Evolutionary conservation across 2,329 filamentous ascomycete species (phyloP).

Genomic region (Tetracladium maxilliforme): DNA sequence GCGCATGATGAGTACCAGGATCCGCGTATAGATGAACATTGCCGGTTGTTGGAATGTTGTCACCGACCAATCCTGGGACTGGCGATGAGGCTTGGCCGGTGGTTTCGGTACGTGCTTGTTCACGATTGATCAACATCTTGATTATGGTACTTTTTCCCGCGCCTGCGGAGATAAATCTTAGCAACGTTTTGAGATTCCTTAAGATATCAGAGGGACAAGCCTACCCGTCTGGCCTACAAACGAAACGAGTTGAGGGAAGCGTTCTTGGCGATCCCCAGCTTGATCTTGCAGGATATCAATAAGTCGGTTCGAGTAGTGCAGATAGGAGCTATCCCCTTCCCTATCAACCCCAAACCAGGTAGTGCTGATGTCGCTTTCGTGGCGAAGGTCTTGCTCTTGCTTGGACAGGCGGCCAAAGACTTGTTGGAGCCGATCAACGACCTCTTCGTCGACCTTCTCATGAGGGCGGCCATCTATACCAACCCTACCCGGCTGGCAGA

Average conservation of each 20-base stretch:
- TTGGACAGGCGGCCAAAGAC: constrained; percentile 12
- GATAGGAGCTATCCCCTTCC: no score
- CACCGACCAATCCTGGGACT: constrained; percentile 25
- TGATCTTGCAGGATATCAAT: constrained; percentile 22
- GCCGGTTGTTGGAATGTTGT: constrained; percentile 27
- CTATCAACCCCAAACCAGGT: constrained; percentile 19
- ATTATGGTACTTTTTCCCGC: constrained; percentile 35
- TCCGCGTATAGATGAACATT: constrained; percentile 37
- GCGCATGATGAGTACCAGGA: constrained; percentile 21
- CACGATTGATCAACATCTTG: constrained; percentile 29
- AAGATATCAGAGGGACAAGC: not conserved
- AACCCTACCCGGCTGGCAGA: constrained; percentile 5
- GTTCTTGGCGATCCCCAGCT: constrained; percentile 10
- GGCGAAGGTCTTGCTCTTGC: constrained; percentile 16
- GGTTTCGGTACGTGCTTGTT: constrained; percentile 9
- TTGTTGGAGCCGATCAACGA: constrained; percentile 12
- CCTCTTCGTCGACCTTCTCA: constrained; percentile 15
- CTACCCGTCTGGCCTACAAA: constrained; percentile 23
- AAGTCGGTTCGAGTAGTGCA: constrained; percentile 10
- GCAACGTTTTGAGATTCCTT: no score
- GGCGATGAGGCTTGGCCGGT: constrained; percentile 21
- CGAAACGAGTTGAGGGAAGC: constrained; percentile 22
- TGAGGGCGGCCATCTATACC: constrained; percentile 15
- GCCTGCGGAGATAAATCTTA: no score
- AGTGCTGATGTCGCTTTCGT: constrained; percentile 17